These are phyloP conservation scores for Pisolithus orientalis DNA, from an alignment of 768 basidiomycete species.

Conservation along the genomic window DNA sequence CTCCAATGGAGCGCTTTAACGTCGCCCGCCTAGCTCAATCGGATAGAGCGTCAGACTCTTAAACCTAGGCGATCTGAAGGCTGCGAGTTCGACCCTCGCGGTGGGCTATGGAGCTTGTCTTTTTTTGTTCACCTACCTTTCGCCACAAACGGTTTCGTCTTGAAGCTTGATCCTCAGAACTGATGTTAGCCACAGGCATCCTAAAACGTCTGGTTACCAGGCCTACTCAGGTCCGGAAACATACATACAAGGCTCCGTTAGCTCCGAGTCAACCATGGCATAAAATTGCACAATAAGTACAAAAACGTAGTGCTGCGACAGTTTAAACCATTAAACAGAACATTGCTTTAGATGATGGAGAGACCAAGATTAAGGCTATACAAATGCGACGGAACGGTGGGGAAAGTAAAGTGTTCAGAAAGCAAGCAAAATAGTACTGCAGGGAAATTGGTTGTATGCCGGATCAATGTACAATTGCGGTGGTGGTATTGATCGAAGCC, in stretches of 20 bases:
- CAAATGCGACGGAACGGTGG: constrained; percentile 44
- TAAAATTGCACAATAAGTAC: constrained; percentile 37
- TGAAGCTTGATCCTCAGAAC: too few species aligned
- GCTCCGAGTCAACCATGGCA: constrained; percentile 21
- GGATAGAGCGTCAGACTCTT: constrained; percentile 53
- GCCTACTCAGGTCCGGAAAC: too few species aligned
- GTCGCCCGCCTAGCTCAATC: constrained; percentile 45
- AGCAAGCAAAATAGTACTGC: constrained; percentile 33
- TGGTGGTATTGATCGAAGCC: constrained; percentile 45
- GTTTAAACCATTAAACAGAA: constrained; percentile 32
- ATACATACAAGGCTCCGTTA: neutral
- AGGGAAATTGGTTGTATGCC: constrained; percentile 42
- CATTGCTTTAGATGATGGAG: constrained; percentile 34
- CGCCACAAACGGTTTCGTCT: neutral
- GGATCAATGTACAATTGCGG: constrained; percentile 65
- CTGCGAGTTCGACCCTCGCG: constrained; percentile 62
- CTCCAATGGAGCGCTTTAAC: neutral
- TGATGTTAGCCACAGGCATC: too few species aligned
- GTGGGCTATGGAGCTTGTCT: constrained; percentile 37
- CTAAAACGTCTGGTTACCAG: too few species aligned
- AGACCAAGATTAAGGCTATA: constrained; percentile 29
- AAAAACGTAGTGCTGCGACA: constrained; percentile 31
- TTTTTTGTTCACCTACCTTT: neutral
- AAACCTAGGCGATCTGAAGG: constrained; percentile 41
- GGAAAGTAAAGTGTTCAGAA: constrained; percentile 29